Conservation (phyloP, 176 grass and related monocot genomes). For the Oryza rufipogon region DNA sequence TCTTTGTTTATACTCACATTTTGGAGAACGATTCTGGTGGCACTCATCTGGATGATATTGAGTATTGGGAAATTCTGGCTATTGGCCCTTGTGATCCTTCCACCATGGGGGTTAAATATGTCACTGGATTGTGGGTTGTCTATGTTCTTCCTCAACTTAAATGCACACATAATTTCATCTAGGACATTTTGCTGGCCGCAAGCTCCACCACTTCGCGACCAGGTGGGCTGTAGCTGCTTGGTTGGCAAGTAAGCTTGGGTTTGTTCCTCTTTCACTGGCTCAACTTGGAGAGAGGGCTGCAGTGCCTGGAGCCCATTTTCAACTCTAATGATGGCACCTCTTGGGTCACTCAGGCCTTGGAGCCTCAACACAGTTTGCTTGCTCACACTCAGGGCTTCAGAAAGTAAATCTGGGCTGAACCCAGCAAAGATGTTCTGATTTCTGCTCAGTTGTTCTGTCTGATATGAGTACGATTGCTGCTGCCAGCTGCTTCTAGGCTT, state of each 20-base stretch:
- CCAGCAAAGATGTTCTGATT: slow-evolving; percentile 43
- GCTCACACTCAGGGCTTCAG: slow-evolving; percentile 43
- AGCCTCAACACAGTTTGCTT: slow-evolving; percentile 35
- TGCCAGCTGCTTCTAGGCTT: slow-evolving; percentile 19
- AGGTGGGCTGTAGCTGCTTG: neutral
- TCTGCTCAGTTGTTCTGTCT: neutral
- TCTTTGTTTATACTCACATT: slow-evolving; percentile 25
- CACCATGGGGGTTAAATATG: slow-evolving; percentile 40
- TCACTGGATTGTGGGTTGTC: slow-evolving; percentile 34
- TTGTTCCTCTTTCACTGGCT: neutral
- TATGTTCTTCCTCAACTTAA: slow-evolving; percentile 46
- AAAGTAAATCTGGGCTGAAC: slow-evolving; percentile 41
- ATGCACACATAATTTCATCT: slow-evolving; percentile 41
- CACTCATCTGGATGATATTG: slow-evolving; percentile 46
- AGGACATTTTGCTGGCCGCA: slow-evolving; percentile 19
- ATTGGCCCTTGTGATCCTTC: slow-evolving; percentile 48
- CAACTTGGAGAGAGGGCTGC: slow-evolving; percentile 24
- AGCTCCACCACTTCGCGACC: neutral
- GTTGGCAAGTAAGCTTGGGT: neutral
- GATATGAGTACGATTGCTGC: slow-evolving; percentile 3
- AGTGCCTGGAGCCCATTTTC: slow-evolving; percentile 34
- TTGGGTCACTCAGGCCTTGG: slow-evolving; percentile 36
- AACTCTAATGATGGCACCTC: slow-evolving; percentile 47
- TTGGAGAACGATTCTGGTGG: slow-evolving; percentile 40
- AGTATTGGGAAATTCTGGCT: slow-evolving; percentile 53